Evolutionary conservation across 108 stramenopile genomes (phyloP).

Genomic region (Cyclotella atomus): DNA sequence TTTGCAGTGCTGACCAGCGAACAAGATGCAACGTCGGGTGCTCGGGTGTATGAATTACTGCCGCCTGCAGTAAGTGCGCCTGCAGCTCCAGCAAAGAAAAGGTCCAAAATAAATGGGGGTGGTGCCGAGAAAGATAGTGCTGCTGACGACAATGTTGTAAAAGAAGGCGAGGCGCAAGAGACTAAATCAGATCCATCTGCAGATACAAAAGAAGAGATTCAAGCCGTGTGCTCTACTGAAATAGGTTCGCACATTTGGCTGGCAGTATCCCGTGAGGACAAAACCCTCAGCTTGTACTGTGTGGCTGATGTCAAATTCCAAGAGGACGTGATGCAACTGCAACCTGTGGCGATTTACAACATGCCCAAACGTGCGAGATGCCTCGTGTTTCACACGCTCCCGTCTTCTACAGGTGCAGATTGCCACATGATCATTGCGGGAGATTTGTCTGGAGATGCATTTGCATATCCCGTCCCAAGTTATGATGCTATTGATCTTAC

Average conservation of each 20-base stretch:
- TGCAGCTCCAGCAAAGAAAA: background rate
- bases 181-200: background rate
- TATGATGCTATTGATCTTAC: background rate
- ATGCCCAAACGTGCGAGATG: conserved; percentile 63
- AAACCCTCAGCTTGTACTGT: conserved; percentile 62
- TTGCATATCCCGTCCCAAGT: conserved; percentile 60
- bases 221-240: conserved; percentile 57
- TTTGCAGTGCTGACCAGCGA: conserved; percentile 20
- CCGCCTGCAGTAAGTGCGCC: background rate
- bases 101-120: background rate
- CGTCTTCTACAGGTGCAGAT: background rate
- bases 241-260: conserved; percentile 36
- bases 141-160: background rate
- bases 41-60: conserved; percentile 22
- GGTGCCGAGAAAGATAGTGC: background rate
- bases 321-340: background rate
- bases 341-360: conserved; percentile 42
- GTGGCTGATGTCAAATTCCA: conserved; percentile 8
- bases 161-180: background rate
- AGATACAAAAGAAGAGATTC: conserved; percentile 45
- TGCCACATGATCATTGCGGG: conserved; percentile 59
- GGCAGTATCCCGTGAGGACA: conserved; percentile 69
- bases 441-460: conserved; percentile 82
- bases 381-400: conserved; percentile 49
- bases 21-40: conserved; percentile 6